Conservation (phyloP, 1,284 basidiomycete genomes). For the Phellopilus nigrolimitatus region DNA sequence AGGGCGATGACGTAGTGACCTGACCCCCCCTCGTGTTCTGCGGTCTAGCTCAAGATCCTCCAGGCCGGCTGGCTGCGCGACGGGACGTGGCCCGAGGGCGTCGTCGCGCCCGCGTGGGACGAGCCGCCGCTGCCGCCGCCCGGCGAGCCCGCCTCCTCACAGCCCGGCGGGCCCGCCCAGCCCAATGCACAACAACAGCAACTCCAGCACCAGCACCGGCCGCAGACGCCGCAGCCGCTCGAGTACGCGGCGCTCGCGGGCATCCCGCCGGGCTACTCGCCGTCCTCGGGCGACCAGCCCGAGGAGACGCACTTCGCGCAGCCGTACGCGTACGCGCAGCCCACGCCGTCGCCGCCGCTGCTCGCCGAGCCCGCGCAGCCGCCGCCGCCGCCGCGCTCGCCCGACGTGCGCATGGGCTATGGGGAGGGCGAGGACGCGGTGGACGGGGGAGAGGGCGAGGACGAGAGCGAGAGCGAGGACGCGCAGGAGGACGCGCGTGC, state of each 20-base stretch:
- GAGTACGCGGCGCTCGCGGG: conserved; percentile 2
- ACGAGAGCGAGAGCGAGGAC: neutral
- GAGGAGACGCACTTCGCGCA: conserved; percentile 4
- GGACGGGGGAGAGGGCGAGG: conserved; percentile 2
- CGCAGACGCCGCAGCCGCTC: conserved; percentile 9
- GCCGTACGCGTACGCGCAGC: conserved; percentile 13
- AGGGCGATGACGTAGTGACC: neutral
- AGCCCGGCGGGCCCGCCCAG: neutral
- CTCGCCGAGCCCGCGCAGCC: neutral
- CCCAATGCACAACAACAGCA: too few species aligned
- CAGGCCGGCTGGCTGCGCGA: conserved; percentile 71
- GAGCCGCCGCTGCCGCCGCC: conserved; percentile 6
- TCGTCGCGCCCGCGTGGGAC: conserved; percentile 38
- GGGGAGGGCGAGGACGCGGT: conserved; percentile 2
- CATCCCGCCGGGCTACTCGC: conserved; percentile 16
- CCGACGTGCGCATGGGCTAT: too few species aligned
- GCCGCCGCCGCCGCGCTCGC: too few species aligned
- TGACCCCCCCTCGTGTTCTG: neutral
- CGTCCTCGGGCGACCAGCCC: conserved; percentile 15
- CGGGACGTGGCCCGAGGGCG: conserved; percentile 64
- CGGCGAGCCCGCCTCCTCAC: neutral
- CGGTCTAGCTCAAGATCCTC: conserved; percentile 59
- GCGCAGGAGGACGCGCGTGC: conserved; percentile 2
- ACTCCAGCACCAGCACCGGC: too few species aligned
- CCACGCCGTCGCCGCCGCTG: conserved; percentile 9